phyloP scores from a whole-genome alignment of 139 green algal genomes.

The Zygnema cylindricum region DNA sequence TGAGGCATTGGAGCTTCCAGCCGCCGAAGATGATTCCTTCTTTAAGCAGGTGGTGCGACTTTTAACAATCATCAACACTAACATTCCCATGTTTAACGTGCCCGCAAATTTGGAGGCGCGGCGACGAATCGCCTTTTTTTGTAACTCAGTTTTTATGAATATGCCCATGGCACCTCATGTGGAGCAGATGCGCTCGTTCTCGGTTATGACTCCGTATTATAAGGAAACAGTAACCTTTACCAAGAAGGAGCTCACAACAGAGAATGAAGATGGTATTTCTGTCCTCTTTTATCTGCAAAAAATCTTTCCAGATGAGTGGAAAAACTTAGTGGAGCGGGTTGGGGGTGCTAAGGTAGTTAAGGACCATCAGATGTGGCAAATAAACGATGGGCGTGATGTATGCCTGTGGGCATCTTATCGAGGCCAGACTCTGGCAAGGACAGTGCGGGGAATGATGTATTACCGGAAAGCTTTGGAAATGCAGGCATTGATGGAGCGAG shows the following conservation, averaged over 20 bases:
- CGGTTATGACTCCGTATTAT: slow-evolving; percentile 62
- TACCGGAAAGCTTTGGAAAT: slow-evolving; percentile 68
- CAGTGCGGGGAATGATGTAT: slow-evolving; percentile 70
- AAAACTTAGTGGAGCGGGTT: slow-evolving; percentile 55
- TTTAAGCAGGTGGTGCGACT: slow-evolving; percentile 54
- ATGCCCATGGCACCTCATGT: slow-evolving; percentile 48
- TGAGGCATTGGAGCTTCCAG: slow-evolving; percentile 9
- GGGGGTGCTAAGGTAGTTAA: background rate
- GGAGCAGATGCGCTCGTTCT: slow-evolving; percentile 58
- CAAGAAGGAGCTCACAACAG: slow-evolving; percentile 30
- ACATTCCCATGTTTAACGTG: background rate
- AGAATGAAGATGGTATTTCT: slow-evolving; percentile 60
- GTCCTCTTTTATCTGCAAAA: slow-evolving; percentile 61
- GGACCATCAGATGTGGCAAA: slow-evolving; percentile 44
- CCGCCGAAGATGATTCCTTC: slow-evolving; percentile 17
- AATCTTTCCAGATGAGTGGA: slow-evolving; percentile 61
- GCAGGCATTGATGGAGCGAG: slow-evolving; percentile 65
- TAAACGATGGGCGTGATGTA: slow-evolving; percentile 71
- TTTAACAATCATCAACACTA: slow-evolving; percentile 16
- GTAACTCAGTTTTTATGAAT: slow-evolving; percentile 58
- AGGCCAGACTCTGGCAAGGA: slow-evolving; percentile 82
- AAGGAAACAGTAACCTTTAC: slow-evolving; percentile 54
- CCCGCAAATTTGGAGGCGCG: slow-evolving; percentile 45
- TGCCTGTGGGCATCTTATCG: slow-evolving; percentile 83
- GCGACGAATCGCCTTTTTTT: slow-evolving; percentile 57